A percentile compares a stretch with the other conserved stretches of the same genome.
phyloP scores from a whole-genome alignment of 345 rosid genomes.

The Acer saccharum region DNA sequence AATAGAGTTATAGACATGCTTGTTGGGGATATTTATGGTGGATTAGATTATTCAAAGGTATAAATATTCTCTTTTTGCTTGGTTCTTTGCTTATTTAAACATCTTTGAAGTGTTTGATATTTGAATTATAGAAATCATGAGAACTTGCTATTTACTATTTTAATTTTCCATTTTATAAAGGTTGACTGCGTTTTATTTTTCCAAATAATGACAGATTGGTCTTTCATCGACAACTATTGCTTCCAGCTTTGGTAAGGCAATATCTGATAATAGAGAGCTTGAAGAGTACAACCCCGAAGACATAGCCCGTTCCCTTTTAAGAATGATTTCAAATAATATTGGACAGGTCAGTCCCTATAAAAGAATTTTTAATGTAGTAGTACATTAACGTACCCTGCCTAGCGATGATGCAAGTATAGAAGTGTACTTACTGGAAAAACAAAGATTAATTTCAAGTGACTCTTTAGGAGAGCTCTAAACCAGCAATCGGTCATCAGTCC shows the following conservation, averaged over 20 bases:
- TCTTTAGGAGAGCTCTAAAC: not conserved
- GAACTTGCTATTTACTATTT: constrained; percentile 1
- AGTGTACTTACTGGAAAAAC: not conserved
- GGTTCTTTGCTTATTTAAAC: not conserved
- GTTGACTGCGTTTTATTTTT: not conserved
- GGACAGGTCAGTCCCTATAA: constrained; percentile 61
- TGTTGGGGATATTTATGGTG: constrained; percentile 94
- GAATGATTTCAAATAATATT: constrained; percentile 86
- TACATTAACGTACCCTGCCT: not conserved
- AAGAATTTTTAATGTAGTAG: not conserved
- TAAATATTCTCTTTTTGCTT: not conserved
- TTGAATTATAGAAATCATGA: not conserved
- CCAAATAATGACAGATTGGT: constrained; percentile 56
- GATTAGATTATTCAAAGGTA: constrained; percentile 75
- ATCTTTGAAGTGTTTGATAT: constrained; percentile 5
- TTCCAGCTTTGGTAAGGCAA: constrained; percentile 88
- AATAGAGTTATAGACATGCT: constrained; percentile 88
- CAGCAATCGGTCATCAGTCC: not conserved
- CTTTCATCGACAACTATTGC: constrained; percentile 74
- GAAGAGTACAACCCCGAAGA: constrained; percentile 81
- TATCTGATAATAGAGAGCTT: constrained; percentile 65
- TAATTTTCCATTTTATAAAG: constrained; percentile 14
- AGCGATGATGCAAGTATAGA: not conserved
- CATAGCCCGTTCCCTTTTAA: constrained; percentile 65
- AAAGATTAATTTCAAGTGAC: not conserved